phyloP scores from a whole-genome alignment of 192 early-diverging fungal genomes.

The Coemansia sp. region DNA sequence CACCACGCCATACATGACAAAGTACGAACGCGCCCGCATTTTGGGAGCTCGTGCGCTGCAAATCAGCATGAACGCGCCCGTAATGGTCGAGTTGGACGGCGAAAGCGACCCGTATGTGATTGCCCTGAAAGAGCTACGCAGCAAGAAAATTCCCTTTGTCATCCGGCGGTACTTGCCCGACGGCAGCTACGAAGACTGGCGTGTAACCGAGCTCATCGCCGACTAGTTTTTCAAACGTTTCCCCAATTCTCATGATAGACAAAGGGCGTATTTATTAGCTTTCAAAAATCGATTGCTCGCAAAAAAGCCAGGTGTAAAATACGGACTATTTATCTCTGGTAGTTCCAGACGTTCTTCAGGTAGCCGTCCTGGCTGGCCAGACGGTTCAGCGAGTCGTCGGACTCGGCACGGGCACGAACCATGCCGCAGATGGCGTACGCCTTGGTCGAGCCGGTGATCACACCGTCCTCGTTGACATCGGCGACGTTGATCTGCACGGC shows the following conservation, averaged over 20 bases:
- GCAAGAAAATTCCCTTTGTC: slow-evolving; percentile 90
- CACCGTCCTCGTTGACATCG: slow-evolving; percentile 86
- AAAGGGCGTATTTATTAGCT: background rate
- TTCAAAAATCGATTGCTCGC: background rate
- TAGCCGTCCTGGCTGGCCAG: slow-evolving; percentile 75
- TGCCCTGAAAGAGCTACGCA: slow-evolving; percentile 91
- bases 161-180: slow-evolving; percentile 93
- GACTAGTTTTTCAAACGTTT: slow-evolving; percentile 48
- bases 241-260: background rate
- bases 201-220: slow-evolving; percentile 82
- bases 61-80: slow-evolving; percentile 98
- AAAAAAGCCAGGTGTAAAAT: background rate
- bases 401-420: slow-evolving; percentile 85
- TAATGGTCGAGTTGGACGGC: slow-evolving; percentile 91
- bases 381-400: slow-evolving; percentile 97
- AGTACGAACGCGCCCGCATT: slow-evolving; percentile 91
- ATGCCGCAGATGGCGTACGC: slow-evolving; percentile 76
- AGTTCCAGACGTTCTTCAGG: slow-evolving; percentile 76
- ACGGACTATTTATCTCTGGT: slow-evolving; percentile 61
- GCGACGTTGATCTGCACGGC: slow-evolving; percentile 93
- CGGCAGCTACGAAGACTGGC: slow-evolving; percentile 92
- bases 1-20: slow-evolving; percentile 98
- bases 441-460: slow-evolving; percentile 69
- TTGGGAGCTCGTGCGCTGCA: slow-evolving; percentile 92
- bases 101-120: slow-evolving; percentile 93